Base-by-base conservation (phyloP, 352 stramenopile species). In the Ochromonadaceae sp. region DNA sequence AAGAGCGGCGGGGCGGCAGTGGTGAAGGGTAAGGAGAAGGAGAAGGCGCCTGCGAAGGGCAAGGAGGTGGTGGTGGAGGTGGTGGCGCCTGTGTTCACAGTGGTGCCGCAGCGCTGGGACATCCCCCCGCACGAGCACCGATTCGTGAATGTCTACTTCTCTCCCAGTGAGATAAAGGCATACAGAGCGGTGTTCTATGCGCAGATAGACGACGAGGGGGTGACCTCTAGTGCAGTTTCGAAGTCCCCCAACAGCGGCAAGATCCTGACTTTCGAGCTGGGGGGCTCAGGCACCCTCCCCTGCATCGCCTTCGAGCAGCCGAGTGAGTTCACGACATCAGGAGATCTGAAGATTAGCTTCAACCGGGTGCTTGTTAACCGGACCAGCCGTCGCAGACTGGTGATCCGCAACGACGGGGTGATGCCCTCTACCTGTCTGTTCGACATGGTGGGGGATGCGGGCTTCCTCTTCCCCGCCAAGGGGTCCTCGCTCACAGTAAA, bases 121-220 rank as follows among this genome's bases (percentile, higher is more conserved):
- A 94, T 96, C 31, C 87, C 88, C 41, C 81, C 88, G 9, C 85
- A 95, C 30, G 88, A 96, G 69, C 76, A 95, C 59, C 85, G 85
- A 4, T 96, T 91, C 55, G 85, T 96, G 7, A 92, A 81, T 22
- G 81, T 93, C 0, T 87, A 95, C 74, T 96, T 96, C 57, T 85
- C 86, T 2, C 87, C 88, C 17, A 81, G 69, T 0, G 82, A 83
- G 20, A 93, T 96, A 57, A 72, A 76, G 3, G 71, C 75, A 28
- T 96, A 92, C 55, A 70, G 77, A 3, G 83, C 80, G 4, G 60
- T 70, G 0, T 95, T 96, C 65, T 59, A 48, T 14, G 88, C 87
- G 0, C 73, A 70, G 31, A 86, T 96, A 10, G 79, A 85, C 1
- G 86, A 93, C 58, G 56, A 70, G 59, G 42, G 35, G 50, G 25